Base-by-base conservation (phyloP, 2,329 filamentous ascomycete genomes). In the Periconia digitata region DNA sequence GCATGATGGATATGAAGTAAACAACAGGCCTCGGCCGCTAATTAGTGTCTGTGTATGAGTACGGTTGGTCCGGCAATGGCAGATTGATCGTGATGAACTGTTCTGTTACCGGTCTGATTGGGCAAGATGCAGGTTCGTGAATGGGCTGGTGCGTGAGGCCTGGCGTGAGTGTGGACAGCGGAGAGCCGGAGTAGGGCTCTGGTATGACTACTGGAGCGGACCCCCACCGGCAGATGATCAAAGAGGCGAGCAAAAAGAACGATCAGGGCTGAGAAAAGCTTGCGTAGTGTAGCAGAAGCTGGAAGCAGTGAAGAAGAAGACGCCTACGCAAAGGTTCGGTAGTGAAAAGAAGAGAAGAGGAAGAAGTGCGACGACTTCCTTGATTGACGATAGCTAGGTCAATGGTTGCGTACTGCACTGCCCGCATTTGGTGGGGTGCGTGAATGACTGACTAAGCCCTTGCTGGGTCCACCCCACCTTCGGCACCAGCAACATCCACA, bases 151-250 rank as follows among this genome's bases (percentile, higher is more conserved):
- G 42, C 43, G 40, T 37, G 13, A 44, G 47, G 40, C 42, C 50
- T 42, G 40, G 53, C 43, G 55, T 55, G 54, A 57, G 57, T 51
- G 47, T 44, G 45, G 52, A 41, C 44, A 21, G 56, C 40, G 50
- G 57, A 56, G 54, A 51, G 49, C 59, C 56, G 58, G 49, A 44
- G 57, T 52, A 61, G n/a, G n/a, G 45, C 53, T 53, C 57, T 21
- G 42, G 46, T 39, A 40, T 58, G 45, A 53, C 45, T 42, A 36
- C 37, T 27, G 24, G 43, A 39, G 49, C 46, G 50, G 50, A 45
- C 46, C 50, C 49, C 45, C 35, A 37, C 46, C 21, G 42, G 42
- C 27, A 24, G 34, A 44, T 24, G 32, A 8, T 23, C 17, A 23
- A 34, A 24, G 42, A 32, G 22, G 18, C 15, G 17, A 18, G 41